Evolutionary conservation across 345 rosid species (phyloP), one percentile per base, ranked within the genome.

Genomic region (Acer campestre): DNA sequence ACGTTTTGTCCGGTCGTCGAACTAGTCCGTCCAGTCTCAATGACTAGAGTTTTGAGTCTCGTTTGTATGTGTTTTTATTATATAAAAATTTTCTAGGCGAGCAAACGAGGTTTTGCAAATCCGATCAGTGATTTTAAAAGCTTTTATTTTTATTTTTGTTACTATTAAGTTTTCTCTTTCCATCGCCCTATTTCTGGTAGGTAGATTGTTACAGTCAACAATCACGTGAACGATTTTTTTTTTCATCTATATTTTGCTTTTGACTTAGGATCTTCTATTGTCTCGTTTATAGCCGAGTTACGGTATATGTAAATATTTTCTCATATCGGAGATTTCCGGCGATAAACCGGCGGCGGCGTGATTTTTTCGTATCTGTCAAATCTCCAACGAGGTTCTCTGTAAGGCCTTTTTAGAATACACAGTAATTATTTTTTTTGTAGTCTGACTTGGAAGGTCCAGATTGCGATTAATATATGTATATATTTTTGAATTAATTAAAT

Each of bases 361-460:
- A 44, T 17, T 18, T 74, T 20, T 9, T 61, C 23, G 13, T 7
- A 1, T 7, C 46, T 48, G 61, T 74, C 25, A 46, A 16, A 29
- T 74, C 69, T 27, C 69, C 61, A 61, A 48, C 11, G 48, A 63
- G 31, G 6, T 7, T 12, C 17, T 74, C 17, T 74, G 27, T 4
- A 29, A n/a, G 13, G 40, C 10, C 20, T 53, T 16, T 53, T 44
- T 48, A 2, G 8, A 23, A 22, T 22, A 5, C 27, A 7, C 11
- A 42, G n/a, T 17, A 31, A 29, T 27, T 25, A 48, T 22, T 4
- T 3, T 3, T 12, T 51, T 7, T n/a, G 14, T 4, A 29, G 10
- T 7, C 67, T 69, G 27, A 61, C 62, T 46, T 61, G 61, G 75
- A 68, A 6, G 64, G 49, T 44, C 20, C 17, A 22, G 69, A 68